These are phyloP conservation scores for Sparassis latifolia DNA, from an alignment of 1,284 basidiomycete species.

Conservation along the genomic window DNA sequence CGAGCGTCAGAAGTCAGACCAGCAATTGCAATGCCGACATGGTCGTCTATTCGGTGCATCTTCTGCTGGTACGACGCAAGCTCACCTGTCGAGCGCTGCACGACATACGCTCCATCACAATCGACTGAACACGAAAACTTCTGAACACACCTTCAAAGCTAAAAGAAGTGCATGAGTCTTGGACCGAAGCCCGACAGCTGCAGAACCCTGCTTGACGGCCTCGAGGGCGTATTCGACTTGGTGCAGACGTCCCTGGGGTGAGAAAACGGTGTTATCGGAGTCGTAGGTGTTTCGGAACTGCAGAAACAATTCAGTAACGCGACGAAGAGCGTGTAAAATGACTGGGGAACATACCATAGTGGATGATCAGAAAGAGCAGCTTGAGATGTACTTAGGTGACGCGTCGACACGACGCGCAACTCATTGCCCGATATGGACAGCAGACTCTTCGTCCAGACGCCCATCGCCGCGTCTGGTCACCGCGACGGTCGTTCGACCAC, in stretches of 20 bases:
- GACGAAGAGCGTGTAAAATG: not conserved
- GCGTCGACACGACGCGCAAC: constrained; percentile 21
- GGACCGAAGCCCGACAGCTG: constrained; percentile 92
- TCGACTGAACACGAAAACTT: not conserved
- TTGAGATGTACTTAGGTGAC: constrained; percentile 11
- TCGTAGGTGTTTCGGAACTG: constrained; percentile 95
- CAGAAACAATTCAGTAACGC: constrained; percentile 1
- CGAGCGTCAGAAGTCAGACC: constrained; percentile 97
- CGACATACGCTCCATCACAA: not conserved
- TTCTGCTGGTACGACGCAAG: constrained; percentile 99
- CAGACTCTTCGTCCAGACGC: too few relatives aligned
- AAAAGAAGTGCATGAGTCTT: constrained; percentile 89
- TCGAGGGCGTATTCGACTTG: constrained; percentile 99
- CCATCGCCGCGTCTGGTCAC: too few relatives aligned
- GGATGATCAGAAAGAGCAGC: constrained; percentile 3
- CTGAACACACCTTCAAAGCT: constrained; percentile 1
- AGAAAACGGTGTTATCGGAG: constrained; percentile 95
- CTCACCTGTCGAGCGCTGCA: constrained; percentile 94
- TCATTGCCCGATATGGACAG: constrained; percentile 11
- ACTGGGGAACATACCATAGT: constrained; percentile 6
- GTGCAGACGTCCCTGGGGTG: constrained; percentile 83
- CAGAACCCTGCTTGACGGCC: constrained; percentile 99
- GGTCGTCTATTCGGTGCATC: constrained; percentile 99
- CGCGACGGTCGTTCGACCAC: too few relatives aligned
- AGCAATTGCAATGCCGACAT: constrained; percentile 97